A percentile compares a stretch with the other conserved stretches of the same genome.
Conservation (phyloP, 2,329 filamentous ascomycete species). For the Sarocladium strictum region DNA sequence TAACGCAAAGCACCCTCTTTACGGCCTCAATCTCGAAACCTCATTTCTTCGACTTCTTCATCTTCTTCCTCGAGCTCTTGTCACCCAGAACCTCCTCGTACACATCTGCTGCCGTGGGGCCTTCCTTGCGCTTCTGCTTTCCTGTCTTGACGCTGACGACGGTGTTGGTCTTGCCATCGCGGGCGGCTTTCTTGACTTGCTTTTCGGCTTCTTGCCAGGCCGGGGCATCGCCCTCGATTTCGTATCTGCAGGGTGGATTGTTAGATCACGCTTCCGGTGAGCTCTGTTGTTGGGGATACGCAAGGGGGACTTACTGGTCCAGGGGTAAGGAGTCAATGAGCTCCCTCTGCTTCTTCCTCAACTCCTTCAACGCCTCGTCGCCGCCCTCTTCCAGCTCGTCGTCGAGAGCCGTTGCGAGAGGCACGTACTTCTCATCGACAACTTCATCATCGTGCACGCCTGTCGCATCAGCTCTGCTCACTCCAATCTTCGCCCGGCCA, state of each 20-base stretch:
- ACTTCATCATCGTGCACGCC: conserved; percentile 66
- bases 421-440: conserved; percentile 59
- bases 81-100: conserved; percentile 55
- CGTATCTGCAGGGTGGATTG: conserved; percentile 41
- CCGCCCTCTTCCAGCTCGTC: conserved; percentile 83
- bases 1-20: too few relatives aligned
- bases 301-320: conserved; percentile 47
- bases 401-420: conserved; percentile 64
- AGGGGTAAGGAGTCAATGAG: conserved; percentile 87
- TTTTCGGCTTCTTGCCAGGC: conserved; percentile 69
- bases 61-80: conserved; percentile 52
- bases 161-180: conserved; percentile 48
- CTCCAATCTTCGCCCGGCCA: conserved; percentile 40
- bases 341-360: conserved; percentile 76
- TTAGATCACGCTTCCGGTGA: conserved; percentile 9
- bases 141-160: conserved; percentile 78
- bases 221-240: conserved; percentile 55
- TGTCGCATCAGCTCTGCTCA: conserved; percentile 52
- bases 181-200: conserved; percentile 46
- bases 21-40: not conserved
- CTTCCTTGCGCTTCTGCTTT: conserved; percentile 71
- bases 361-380: conserved; percentile 63
- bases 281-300: too few relatives aligned
- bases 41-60: conserved; percentile 34
- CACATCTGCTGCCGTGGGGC: conserved; percentile 51